Percentiles rank a stretch among this genome's conserved stretches.
Conservation (phyloP, 2,329 filamentous ascomycete species). For the Neoscytalidium dimidiatum region DNA sequence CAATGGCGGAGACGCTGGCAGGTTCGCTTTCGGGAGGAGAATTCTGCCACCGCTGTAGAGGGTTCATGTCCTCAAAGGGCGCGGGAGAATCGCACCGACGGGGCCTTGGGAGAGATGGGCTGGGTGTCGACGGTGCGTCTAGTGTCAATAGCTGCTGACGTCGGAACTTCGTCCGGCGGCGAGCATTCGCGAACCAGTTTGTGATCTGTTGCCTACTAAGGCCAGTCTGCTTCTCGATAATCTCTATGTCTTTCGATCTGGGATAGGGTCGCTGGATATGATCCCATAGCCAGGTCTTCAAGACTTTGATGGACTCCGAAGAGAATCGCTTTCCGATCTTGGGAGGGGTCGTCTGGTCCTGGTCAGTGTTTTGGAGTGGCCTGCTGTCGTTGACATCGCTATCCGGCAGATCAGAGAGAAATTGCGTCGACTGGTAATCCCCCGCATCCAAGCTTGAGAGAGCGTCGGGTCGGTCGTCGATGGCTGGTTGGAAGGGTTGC, state of each 20-base stretch:
- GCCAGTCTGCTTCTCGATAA: conserved; percentile 27
- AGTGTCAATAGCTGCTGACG: conserved; percentile 2
- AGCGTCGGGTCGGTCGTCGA: too few relatives aligned
- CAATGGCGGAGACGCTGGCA: conserved; percentile 28
- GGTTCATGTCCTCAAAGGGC: conserved; percentile 22
- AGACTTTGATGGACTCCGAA: conserved; percentile 26
- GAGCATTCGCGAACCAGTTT: conserved; percentile 34
- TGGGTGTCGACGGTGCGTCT: background rate
- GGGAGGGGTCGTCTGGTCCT: background rate
- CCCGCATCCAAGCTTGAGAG: too few relatives aligned
- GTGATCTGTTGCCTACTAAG: conserved; percentile 29
- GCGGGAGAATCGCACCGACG: conserved; percentile 10
- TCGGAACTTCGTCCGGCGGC: conserved; percentile 28
- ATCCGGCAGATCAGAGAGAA: too few relatives aligned
- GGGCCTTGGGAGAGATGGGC: too few relatives aligned
- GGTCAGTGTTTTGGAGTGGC: too few relatives aligned
- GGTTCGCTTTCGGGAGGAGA: conserved; percentile 33
- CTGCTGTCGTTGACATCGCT: too few relatives aligned
- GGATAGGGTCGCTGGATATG: conserved; percentile 21
- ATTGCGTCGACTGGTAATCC: too few relatives aligned
- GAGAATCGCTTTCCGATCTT: conserved; percentile 27
- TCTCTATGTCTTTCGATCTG: conserved; percentile 24
- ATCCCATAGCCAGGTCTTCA: conserved; percentile 29
- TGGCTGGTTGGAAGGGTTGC: too few relatives aligned
- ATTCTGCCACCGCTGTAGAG: conserved; percentile 32